Base-by-base conservation (phyloP, 2,329 filamentous ascomycete species). In the Colletotrichum cereale region DNA sequence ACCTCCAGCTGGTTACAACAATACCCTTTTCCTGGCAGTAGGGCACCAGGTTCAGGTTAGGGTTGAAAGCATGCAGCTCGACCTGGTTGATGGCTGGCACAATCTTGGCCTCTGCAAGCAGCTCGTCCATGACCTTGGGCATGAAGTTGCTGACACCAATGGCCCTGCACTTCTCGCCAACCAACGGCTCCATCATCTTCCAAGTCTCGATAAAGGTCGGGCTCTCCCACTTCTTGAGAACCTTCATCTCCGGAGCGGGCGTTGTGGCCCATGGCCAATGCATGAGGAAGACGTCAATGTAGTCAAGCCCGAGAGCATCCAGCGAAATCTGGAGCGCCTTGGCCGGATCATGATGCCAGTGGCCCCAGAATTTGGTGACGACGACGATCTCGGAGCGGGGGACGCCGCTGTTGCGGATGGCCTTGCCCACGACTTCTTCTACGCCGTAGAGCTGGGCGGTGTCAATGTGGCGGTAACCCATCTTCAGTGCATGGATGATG, bases 331-430 rank as follows among this genome's bases (percentile, higher is more conserved):
- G 62, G 14, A 81, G 74, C 2, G 77, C 78, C 16, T 73, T 74
- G 18, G 69, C 75, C 1, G 78, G 78, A 24, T 76, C 72, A 44
- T 80, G 78, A 36, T 72, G 70, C 56, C 77, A 78, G 75, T 91
- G 21, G 60, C 76, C 76, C 68, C 75, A 75, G 62, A 82, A 74
- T 71, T 82, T 82, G 53, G 78, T 81, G 56, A 81, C 78, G 31
- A 81, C 82, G 82, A 88, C 89, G 78, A 90, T 86, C 73, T 89
- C 77, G n/a, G 74, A 74, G 10, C 81, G 77, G 14, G 80, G 80
- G 7, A 82, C 66, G 8, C 79, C 79, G 14, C 77, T 79, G 29
- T 74, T 78, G 5, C 77, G 76, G 38, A 82, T 76, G 12, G 77
- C 80, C 12, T 75, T 75, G 7, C 80, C 80, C 7, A 80, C 78